Evolutionary conservation across 1,139 yeast species (phyloP), one percentile per base, ranked within the genome.

Genomic region (Petasospora fabianii): DNA sequence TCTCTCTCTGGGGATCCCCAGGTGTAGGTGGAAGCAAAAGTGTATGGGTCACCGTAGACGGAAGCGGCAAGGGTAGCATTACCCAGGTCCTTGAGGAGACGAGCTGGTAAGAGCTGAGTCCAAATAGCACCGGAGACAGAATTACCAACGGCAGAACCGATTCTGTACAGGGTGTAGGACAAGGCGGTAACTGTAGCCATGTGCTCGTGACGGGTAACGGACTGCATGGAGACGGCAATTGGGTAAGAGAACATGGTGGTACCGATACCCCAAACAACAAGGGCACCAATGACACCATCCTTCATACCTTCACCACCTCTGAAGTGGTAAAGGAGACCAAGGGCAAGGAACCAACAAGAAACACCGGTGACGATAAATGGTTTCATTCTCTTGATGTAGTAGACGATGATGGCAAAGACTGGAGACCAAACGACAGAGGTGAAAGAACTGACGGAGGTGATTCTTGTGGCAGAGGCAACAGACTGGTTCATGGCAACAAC

Each of bases 241-340:
- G 85, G 75, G 56, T 80, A 80, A 15, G 85, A 76, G 65, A 80
- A 80, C 59, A 81, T 69, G 9, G 85, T 84, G 36, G 85, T 83
- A 52, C 87, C 86, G 38, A 83, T 66, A 59, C 90, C 92, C 64
- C 81, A 66, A 27, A 81, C 62, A 56, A 80, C 75, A 50, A 78
- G 68, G 21, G 80, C 76, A 30, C 84, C 90, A 55, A 83, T 78
- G 41, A 82, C 69, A 50, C 90, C 90, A 27, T 65, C 48, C 42
- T 68, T 66, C 22, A 75, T 55, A 22, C 66, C 67, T 27, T 60
- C 60, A 38, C 71, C 75, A 42, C 81, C 82, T 60, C 87, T 70
- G 64, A 58, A 81, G 47, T 69, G 69, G 52, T 70, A 64, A 44
- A 82, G 65, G 40, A 82, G 52, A 37, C 86, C 90, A 62, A 75